Evolutionary conservation across 1,284 basidiomycete species (phyloP).

Genomic region (Cutaneotrichosporon mucoides): DNA sequence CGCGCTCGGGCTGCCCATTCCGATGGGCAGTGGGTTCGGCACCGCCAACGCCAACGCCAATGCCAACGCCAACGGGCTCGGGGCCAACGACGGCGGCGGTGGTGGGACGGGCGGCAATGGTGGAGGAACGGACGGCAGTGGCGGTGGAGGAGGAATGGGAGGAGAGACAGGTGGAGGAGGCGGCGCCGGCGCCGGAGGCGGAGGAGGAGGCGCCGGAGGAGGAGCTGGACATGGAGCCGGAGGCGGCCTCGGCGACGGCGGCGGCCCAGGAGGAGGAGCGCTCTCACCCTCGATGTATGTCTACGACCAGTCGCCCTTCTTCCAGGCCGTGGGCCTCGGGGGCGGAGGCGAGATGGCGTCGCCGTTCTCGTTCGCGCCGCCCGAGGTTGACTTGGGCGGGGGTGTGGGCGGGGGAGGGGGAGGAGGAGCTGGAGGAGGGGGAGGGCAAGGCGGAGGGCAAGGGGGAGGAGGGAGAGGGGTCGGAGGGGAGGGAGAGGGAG

Average conservation of each 20-base stretch:
- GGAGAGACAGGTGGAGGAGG: neutral
- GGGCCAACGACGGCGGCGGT: neutral
- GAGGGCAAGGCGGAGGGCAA: too few relatives aligned
- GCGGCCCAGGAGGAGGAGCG: neutral
- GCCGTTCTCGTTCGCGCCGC: neutral
- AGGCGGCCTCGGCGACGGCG: too few relatives aligned
- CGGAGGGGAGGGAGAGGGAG: neutral
- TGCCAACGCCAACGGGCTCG: neutral
- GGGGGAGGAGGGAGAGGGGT: neutral
- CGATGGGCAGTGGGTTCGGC: neutral
- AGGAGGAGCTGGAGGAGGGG: neutral
- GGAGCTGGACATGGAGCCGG: too few relatives aligned
- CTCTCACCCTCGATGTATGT: neutral
- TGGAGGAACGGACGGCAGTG: neutral
- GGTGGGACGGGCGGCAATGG: too few relatives aligned
- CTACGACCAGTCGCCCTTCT: neutral
- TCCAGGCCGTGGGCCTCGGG: neutral
- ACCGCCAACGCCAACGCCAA: too few relatives aligned
- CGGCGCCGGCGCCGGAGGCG: neutral
- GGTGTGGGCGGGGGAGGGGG: neutral
- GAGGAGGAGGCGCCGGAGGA: too few relatives aligned
- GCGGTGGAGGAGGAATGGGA: too few relatives aligned
- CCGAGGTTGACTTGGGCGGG: neutral
- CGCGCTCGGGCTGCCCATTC: neutral
- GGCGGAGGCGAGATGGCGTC: neutral